Evolutionary conservation across 352 stramenopile species (phyloP), one percentile per base, ranked within the genome.

Genomic region (Peronospora tabacina): DNA sequence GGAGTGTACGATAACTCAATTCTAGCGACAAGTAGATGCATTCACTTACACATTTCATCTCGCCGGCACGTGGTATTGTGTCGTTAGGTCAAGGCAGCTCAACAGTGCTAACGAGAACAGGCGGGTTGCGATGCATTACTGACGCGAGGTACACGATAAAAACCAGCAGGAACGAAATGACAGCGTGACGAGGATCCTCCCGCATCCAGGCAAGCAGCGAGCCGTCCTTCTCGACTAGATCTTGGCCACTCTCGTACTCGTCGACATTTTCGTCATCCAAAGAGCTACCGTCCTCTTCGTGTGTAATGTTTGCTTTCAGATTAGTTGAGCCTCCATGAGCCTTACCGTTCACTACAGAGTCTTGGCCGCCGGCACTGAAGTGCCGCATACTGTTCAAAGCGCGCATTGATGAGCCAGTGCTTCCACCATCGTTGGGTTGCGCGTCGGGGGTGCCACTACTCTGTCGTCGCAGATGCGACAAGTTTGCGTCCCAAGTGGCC

Each of bases 181-280:
- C 39, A 8, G 68, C 66, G 38, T 91, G 76, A n/a, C 77, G 72
- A 32, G 70, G 40, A 53, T 91, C 80, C 46, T 88, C 77, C 9
- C 62, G 51, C 40, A 87, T 51, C 80, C 80, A 91, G 1, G 67
- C 66, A 12, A 88, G 44, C 19, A 91, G 49, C 7, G 80, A 91
- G 7, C 70, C 80, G 15, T 80, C 70, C 56, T 87, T 88, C 41
- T 82, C 64, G 11, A 68, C 37, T 2, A 63, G 24, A 8, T 61
- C 44, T 6, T 55, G 20, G 10, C 66, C 55, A 9, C 54, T 58
- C 10, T 62, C 48, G 10, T 61, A 70, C 8, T 52, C 53, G 12
- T 53, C 47, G 5, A 44, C 58, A 15, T 60, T 52, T 38, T 70
- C 61, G 22, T 51, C 57, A 15, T 58, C 47, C 10, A 52, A 26